Evolutionary conservation across 2,329 filamentous ascomycete species (phyloP), one percentile per base, ranked within the genome.

Genomic region (Metarhizium robertsii): DNA sequence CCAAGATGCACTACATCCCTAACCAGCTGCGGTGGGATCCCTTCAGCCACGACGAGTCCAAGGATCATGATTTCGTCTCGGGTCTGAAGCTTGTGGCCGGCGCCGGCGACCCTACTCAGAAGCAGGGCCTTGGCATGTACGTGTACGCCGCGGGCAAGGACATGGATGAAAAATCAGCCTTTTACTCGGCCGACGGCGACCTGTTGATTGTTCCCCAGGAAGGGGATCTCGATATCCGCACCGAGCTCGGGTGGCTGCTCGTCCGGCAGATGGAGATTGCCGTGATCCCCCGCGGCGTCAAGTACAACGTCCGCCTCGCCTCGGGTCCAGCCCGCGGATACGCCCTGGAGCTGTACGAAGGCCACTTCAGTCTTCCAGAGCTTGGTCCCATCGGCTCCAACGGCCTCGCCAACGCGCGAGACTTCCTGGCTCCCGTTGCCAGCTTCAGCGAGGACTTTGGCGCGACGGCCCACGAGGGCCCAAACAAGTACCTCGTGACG

Each of bases 21-120:
- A 92, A 92, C 63, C 90, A 94, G 71, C 76, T 95, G 38, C 83
- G 89, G 58, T 95, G 90, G 90, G 85, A 90, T 62, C 88, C 79
- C 1, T 91, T 92, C 67, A 85, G 92, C 64, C 75, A 91, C 42
- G 84, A 89, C 59, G 77, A 87, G 67, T 60, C 55, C 48, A 71
- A 68, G 25, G 59, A 69, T 6, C 69, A 73, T 6, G 76, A 81
- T 59, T 85, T 83, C 54, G 73, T 83, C 46, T 72, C 73, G 6
- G 77, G 78, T 1, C 71, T 92, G 60, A 83, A 87, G 57, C 77
- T 92, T 61, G 77, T 95, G 11, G 89, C 88, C 2, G 89, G 89
- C 3, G 83, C 89, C 0, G 91, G 91, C 16, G 87, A 94, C 62
- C 85, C 89, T 0, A 86, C 86, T 0, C 79, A 87, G 68, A 95